phyloP scores from a whole-genome alignment of 345 rosid species.

The Citrus glauca region DNA sequence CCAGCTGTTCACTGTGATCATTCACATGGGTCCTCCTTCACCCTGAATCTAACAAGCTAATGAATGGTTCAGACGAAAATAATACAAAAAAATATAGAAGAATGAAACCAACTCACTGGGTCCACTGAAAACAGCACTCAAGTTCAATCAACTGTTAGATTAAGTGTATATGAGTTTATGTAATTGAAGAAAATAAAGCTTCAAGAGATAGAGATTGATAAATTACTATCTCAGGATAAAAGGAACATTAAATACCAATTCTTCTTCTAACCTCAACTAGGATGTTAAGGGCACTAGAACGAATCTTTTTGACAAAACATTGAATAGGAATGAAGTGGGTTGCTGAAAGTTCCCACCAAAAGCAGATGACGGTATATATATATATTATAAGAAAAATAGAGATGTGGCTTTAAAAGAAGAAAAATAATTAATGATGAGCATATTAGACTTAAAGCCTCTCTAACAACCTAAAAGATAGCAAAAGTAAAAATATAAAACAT shows the following conservation, averaged over 20 bases:
- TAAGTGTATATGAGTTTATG: conserved; percentile 1
- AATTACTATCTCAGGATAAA: neutral
- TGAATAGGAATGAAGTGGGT: conserved; percentile 42
- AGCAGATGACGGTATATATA: conserved; percentile 22
- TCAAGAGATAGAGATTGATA: neutral
- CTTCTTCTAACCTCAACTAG: conserved; percentile 9
- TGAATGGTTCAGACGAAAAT: conserved; percentile 11
- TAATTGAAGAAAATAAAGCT: conserved; percentile 6
- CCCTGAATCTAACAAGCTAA: conserved; percentile 16
- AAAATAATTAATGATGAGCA: neutral
- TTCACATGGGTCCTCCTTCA: conserved; percentile 16
- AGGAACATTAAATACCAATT: conserved; percentile 16
- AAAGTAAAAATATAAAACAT: neutral
- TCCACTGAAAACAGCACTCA: conserved; percentile 17
- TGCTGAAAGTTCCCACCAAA: conserved; percentile 39
- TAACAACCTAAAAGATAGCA: conserved; percentile 24
- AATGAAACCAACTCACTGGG: neutral
- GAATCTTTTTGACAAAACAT: conserved; percentile 38
- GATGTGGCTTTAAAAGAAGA: neutral
- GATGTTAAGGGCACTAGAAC: conserved; percentile 12
- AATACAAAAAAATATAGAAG: neutral
- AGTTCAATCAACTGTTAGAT: conserved; percentile 5
- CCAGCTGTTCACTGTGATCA: conserved; percentile 19
- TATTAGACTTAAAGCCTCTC: conserved; percentile 22
- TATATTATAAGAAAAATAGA: conserved; percentile 3